Percentiles rank a stretch among this genome's conserved stretches.
Evolutionary conservation across 176 grass and related monocot species (phyloP).

Genomic region (Poa annua): DNA sequence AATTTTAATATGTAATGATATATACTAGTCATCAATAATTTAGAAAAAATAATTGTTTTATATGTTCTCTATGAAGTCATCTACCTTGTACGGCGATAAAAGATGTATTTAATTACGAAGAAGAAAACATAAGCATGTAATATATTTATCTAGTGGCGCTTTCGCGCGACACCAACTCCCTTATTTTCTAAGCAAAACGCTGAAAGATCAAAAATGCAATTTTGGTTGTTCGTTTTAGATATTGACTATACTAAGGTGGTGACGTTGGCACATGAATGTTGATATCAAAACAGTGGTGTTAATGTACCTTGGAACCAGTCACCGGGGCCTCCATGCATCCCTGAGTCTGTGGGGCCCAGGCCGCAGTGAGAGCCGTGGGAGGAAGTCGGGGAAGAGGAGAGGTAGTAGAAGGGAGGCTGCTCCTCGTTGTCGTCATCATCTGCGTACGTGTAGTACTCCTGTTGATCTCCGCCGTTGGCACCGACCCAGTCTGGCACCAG

Average conservation of each 20-base stretch:
- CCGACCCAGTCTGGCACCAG: slow-evolving; percentile 59
- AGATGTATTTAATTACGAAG: background rate
- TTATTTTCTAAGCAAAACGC: background rate
- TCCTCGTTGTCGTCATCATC: slow-evolving; percentile 47
- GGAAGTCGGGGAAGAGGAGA: slow-evolving; percentile 70
- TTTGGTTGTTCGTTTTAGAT: background rate
- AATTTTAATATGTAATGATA: background rate
- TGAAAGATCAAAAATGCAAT: background rate
- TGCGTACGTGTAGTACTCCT: slow-evolving; percentile 26
- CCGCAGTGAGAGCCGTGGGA: slow-evolving; percentile 62
- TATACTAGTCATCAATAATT: background rate
- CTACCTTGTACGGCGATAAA: background rate
- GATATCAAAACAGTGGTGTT: background rate
- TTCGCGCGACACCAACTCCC: background rate
- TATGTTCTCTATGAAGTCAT: background rate
- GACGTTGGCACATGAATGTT: background rate
- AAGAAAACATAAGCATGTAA: background rate
- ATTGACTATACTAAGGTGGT: background rate
- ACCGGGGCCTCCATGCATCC: slow-evolving; percentile 29
- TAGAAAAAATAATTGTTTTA: background rate
- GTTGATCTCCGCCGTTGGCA: slow-evolving; percentile 1
- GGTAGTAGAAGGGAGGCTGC: slow-evolving; percentile 61
- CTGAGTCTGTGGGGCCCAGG: slow-evolving; percentile 9
- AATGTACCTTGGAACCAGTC: slow-evolving; percentile 50
- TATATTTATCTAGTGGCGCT: background rate